A percentile compares a stretch with the other conserved stretches of the same genome.
phyloP scores from a whole-genome alignment of 208 protist species.

The Crithidia expoeki region DNA sequence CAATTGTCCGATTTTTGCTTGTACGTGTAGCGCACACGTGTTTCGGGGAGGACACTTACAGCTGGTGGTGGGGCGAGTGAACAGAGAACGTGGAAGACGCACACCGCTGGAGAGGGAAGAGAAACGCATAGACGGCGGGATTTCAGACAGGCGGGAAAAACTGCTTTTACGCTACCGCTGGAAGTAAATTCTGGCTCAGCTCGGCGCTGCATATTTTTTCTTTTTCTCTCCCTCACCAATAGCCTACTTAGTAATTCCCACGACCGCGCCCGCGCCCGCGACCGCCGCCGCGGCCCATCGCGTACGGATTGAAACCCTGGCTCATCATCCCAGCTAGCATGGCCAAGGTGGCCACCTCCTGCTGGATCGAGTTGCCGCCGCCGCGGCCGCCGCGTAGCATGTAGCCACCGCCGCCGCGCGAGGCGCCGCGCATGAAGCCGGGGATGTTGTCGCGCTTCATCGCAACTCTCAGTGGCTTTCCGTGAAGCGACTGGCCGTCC shows the following conservation, averaged over 20 bases:
- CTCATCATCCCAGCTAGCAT: conserved; percentile 90
- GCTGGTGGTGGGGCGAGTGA: too few species aligned
- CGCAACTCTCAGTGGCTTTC: conserved; percentile 81
- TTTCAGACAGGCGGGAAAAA: too few species aligned
- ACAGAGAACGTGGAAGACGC: too few species aligned
- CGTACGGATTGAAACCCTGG: conserved; percentile 74
- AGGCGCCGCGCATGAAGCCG: conserved; percentile 70
- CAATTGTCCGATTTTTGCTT: too few species aligned
- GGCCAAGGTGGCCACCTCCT: conserved; percentile 75
- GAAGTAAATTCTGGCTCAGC: too few species aligned
- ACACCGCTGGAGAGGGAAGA: too few species aligned
- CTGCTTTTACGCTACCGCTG: too few species aligned
- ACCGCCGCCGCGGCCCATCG: conserved; percentile 34
- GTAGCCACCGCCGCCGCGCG: conserved; percentile 31
- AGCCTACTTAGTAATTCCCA: conserved; percentile 26
- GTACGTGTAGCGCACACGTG: too few species aligned
- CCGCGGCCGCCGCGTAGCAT: conserved; percentile 30
- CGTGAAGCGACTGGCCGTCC: conserved; percentile 86
- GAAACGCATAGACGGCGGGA: too few species aligned
- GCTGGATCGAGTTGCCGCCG: conserved; percentile 42
- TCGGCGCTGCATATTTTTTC: too few species aligned
- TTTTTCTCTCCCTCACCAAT: background rate
- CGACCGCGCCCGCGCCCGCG: conserved; percentile 47
- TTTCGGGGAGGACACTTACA: too few species aligned
- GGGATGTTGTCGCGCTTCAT: conserved; percentile 90